Base-by-base conservation (phyloP, 2,329 filamentous ascomycete genomes). In the Fusarium longipes region DNA sequence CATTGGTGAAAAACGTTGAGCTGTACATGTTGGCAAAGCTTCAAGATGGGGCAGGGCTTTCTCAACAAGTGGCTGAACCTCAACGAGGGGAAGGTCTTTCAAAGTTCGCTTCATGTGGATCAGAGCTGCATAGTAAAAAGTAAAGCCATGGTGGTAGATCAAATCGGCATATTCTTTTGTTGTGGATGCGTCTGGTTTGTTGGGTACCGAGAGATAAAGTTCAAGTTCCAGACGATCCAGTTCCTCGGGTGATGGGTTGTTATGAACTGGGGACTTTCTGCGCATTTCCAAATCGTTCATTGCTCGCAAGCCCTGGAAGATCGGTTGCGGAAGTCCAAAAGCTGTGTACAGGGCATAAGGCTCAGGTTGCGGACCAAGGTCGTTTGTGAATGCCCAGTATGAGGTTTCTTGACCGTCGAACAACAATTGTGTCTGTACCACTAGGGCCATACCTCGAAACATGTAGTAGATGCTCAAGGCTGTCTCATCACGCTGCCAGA, bases 61-160 rank as follows among this genome's bases (percentile, higher is more conserved):
- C 49, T 71, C 69, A 38, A 73, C 55, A 12, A 73, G 55, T 3
- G 68, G 57, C 30, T 73, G 70, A 8, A 73, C 70, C 1, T 71
- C 64, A 20, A 57, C 53, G 17, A 73, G 48, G 1, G 70, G 57
- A 9, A 61, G 40, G 11, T 57, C 68, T 12, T 73, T 73, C 17
- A 73, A 18, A 6, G 67, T 72, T 20, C 70, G 70, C 22, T 73
- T 73, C 70, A 73, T 70, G 15, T 73, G 68, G 12, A 73, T 63
- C 17, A 73, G 24, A 0, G 70, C 68, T 4, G 70, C 62, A 44
- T 72, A 73, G 57, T 73, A 73, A 15, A 69, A 73, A 1, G 63
- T 69, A 8, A 59, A 73, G 11, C 70, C 70, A 10, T 73, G 70
- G 11, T 73, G 64, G 6, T 73, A 73, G 2, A 73, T 67, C 9